Conservation (phyloP, 441 rosid species). For the Populus hybrid region DNA sequence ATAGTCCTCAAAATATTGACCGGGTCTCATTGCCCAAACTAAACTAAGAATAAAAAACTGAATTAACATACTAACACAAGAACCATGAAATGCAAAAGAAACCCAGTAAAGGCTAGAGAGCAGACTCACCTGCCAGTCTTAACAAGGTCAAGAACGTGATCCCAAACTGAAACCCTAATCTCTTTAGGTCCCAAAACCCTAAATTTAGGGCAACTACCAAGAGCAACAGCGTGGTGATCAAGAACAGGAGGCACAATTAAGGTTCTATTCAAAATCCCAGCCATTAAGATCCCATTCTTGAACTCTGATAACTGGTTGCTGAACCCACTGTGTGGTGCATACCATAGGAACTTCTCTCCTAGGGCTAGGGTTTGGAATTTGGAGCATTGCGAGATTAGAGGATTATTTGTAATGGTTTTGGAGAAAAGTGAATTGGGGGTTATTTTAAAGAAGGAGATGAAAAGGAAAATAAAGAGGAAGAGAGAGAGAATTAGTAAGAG, state of each 20-base stretch:
- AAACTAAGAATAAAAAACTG: not conserved
- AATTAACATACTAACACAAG: not conserved
- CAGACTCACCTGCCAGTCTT: slow-evolving; percentile 48
- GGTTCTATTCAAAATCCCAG: slow-evolving; percentile 61
- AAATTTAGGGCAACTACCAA: slow-evolving; percentile 88
- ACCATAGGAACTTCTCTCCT: too few relatives aligned
- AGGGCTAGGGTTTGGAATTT: too few relatives aligned
- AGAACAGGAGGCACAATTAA: slow-evolving; percentile 81
- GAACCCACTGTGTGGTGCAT: slow-evolving; percentile 55
- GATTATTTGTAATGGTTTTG: too few relatives aligned
- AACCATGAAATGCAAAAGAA: not conserved
- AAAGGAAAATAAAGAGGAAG: too few relatives aligned
- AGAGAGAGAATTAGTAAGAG: too few relatives aligned
- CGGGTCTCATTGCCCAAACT: not conserved
- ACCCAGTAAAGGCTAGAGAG: not conserved
- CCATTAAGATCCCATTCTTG: slow-evolving; percentile 45
- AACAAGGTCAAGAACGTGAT: slow-evolving; percentile 61
- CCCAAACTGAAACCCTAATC: slow-evolving; percentile 65
- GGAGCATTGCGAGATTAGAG: too few relatives aligned
- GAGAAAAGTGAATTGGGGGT: too few relatives aligned
- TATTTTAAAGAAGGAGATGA: too few relatives aligned
- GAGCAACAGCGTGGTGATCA: slow-evolving; percentile 65
- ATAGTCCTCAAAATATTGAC: too few relatives aligned
- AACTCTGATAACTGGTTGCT: slow-evolving; percentile 90
- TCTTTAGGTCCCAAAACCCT: slow-evolving; percentile 64